Percentiles rank a stretch among this genome's conserved stretches.
These are phyloP conservation scores for Phaeotremella skinneri DNA, from an alignment of 768 basidiomycete genomes.

Conservation along the genomic window DNA sequence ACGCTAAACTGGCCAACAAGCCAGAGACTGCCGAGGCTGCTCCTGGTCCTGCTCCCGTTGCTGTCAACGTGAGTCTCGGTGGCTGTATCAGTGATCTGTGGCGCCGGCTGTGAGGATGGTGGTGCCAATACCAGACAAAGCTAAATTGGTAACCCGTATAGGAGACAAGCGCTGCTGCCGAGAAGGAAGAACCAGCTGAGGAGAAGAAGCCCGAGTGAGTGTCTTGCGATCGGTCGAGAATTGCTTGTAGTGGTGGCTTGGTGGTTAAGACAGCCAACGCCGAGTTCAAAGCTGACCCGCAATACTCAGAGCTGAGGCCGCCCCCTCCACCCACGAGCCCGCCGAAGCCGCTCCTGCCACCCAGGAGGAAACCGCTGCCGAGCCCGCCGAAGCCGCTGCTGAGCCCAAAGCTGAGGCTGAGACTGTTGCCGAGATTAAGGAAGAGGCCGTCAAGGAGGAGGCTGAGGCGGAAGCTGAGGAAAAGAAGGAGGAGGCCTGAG, in stretches of 20 bases:
- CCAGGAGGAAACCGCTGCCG: conserved; percentile 11
- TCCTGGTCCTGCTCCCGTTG: conserved; percentile 36
- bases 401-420: conserved; percentile 27
- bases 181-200: conserved; percentile 39
- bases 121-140: not conserved
- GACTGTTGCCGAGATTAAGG: conserved; percentile 22
- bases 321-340: conserved; percentile 37
- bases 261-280: not conserved
- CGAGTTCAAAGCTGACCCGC: not conserved
- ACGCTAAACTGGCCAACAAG: conserved; percentile 19
- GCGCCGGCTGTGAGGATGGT: not conserved
- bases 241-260: not conserved
- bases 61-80: conserved; percentile 29
- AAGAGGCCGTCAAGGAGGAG: conserved; percentile 46
- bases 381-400: conserved; percentile 22
- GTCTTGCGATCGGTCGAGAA: not conserved
- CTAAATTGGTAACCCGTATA: too few species aligned
- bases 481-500: conserved; percentile 32
- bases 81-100: not conserved
- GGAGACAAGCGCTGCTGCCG: conserved; percentile 32
- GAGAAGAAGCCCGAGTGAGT: conserved; percentile 39
- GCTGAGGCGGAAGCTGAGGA: conserved; percentile 39
- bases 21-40: conserved; percentile 5
- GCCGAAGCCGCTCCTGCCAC: not conserved
- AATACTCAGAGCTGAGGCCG: conserved; percentile 28